Percentiles rank a stretch among this genome's conserved stretches.
phyloP scores from a whole-genome alignment of 352 stramenopile species.

The Vaucheria bursata region DNA sequence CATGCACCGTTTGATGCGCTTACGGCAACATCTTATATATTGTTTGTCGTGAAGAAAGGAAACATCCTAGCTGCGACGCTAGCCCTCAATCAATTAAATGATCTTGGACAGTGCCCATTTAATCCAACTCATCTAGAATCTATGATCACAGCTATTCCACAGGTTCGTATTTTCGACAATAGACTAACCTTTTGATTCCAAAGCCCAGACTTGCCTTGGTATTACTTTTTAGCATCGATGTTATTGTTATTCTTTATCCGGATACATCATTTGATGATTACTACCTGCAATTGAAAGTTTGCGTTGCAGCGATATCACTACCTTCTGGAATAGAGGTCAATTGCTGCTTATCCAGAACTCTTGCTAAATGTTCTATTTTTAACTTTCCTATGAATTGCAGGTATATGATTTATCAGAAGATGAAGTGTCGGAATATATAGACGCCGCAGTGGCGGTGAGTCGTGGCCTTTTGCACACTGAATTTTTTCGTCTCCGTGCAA shows the following conservation, averaged over 20 bases:
- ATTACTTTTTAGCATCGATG: not conserved
- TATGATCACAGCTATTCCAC: not conserved
- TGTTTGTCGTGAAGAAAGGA: not conserved
- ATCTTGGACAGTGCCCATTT: conserved; percentile 1
- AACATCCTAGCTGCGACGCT: not conserved
- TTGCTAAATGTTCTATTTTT: too few relatives aligned
- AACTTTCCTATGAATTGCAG: not conserved
- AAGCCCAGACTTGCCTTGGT: not conserved
- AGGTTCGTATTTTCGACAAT: not conserved
- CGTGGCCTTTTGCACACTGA: not conserved
- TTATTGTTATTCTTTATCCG: not conserved
- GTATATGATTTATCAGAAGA: not conserved
- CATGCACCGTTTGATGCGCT: not conserved
- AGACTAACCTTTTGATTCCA: not conserved
- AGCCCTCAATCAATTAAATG: not conserved
- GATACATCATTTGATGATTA: not conserved
- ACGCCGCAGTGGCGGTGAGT: not conserved
- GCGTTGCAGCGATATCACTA: not conserved
- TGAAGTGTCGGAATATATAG: not conserved
- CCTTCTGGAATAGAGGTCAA: too few relatives aligned
- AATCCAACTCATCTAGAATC: not conserved
- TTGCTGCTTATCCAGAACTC: too few relatives aligned
- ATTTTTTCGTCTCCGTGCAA: not conserved
- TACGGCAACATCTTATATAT: not conserved
- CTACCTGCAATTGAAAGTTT: not conserved